phyloP scores from a whole-genome alignment of 164 flowering plant species.

The Dillenia turbinata region DNA sequence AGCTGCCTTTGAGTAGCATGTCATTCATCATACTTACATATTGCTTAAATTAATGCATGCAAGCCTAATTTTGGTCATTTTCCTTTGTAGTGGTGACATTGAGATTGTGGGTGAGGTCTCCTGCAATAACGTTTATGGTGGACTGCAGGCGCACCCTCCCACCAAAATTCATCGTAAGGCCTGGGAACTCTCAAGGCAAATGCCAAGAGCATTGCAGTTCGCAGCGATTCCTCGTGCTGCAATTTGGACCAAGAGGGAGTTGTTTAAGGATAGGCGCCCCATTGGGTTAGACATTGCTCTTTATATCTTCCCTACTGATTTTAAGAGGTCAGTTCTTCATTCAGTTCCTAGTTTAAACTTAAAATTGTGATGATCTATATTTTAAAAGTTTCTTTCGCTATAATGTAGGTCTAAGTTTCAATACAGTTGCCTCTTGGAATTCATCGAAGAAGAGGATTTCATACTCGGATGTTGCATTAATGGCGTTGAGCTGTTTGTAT shows the following conservation, averaged over 20 bases:
- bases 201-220: slow-evolving; percentile 15
- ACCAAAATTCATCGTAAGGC: slow-evolving; percentile 21
- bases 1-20: no score
- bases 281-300: slow-evolving; percentile 23
- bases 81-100: slow-evolving; percentile 28
- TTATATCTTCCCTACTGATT: slow-evolving; percentile 24
- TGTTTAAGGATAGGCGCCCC: slow-evolving; percentile 23
- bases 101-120: slow-evolving; percentile 8
- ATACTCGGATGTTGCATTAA: slow-evolving; percentile 20
- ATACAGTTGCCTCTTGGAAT: slow-evolving; percentile 14
- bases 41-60: no score
- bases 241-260: slow-evolving; percentile 16
- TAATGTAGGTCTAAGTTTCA: slow-evolving; percentile 14
- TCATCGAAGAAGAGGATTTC: slow-evolving; percentile 13
- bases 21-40: no score
- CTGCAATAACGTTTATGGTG: slow-evolving; percentile 7
- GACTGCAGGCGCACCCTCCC: slow-evolving; percentile 27
- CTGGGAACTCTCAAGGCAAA: slow-evolving; percentile 15
- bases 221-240: slow-evolving; percentile 4
- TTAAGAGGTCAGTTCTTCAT: slow-evolving; percentile 17
- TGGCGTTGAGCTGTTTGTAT: slow-evolving; percentile 37
- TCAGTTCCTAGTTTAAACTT: no score
- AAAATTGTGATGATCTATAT: no score
- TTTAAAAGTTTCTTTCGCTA: no score
- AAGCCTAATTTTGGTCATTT: no score